phyloP scores from a whole-genome alignment of 768 basidiomycete genomes.

The Tulasnella sp. region DNA sequence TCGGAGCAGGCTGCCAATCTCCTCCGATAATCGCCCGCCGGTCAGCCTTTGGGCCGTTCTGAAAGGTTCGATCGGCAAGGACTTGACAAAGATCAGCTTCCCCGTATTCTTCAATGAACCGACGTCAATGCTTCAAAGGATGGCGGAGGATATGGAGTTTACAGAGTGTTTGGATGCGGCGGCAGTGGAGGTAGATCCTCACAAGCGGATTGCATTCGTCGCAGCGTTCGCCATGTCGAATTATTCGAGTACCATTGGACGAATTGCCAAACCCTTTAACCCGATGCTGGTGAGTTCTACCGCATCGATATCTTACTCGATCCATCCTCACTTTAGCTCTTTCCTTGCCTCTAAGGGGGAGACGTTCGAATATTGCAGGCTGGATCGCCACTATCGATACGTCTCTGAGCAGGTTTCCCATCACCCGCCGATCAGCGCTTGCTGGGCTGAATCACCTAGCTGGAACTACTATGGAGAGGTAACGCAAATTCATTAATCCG shows the following conservation, averaged over 20 bases:
- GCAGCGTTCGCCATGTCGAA: conserved; percentile 98
- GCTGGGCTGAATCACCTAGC: conserved; percentile 79
- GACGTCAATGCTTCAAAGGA: conserved; percentile 92
- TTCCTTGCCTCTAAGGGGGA: conserved; percentile 45
- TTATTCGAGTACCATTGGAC: conserved; percentile 90
- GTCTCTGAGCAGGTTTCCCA: conserved; percentile 95
- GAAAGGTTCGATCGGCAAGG: conserved; percentile 93
- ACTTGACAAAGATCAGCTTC: conserved; percentile 90
- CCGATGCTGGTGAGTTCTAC: conserved; percentile 68
- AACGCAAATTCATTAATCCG: conserved; percentile 17
- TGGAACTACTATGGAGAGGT: conserved; percentile 92
- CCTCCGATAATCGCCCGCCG: conserved; percentile 66
- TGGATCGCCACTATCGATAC: conserved; percentile 85
- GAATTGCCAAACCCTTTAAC: conserved; percentile 96
- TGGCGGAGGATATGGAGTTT: conserved; percentile 99
- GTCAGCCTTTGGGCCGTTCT: conserved; percentile 91
- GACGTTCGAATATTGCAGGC: conserved; percentile 85
- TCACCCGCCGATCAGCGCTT: conserved; percentile 93
- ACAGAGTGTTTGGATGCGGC: conserved; percentile 90
- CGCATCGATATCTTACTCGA: not conserved
- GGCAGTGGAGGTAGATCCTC: conserved; percentile 58
- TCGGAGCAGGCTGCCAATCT: conserved; percentile 48
- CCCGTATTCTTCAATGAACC: conserved; percentile 90
- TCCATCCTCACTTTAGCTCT: not conserved
- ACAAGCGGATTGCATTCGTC: conserved; percentile 79